Percentiles rank a stretch among this genome's conserved stretches.
phyloP scores from a whole-genome alignment of 805 yeast species.

The Metschnikowia picachoensis region DNA sequence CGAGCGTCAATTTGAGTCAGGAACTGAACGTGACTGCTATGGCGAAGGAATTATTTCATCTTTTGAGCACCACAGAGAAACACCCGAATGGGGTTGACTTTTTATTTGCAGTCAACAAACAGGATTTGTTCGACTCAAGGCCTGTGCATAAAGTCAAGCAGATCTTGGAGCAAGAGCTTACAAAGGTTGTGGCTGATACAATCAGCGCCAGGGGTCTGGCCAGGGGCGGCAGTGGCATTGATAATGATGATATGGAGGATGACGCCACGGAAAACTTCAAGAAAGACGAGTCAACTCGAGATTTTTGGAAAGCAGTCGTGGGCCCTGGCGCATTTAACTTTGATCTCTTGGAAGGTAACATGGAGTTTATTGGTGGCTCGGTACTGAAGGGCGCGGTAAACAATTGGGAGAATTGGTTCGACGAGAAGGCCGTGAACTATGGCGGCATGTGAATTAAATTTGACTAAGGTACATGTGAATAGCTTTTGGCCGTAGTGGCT shows the following conservation, averaged over 20 bases:
- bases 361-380: slow-evolving; percentile 72
- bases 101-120: slow-evolving; percentile 78
- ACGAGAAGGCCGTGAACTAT: slow-evolving; percentile 62
- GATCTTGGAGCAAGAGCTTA: slow-evolving; percentile 61
- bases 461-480: not conserved
- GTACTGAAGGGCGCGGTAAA: slow-evolving; percentile 52
- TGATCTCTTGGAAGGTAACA: slow-evolving; percentile 65
- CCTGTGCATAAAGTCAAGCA: slow-evolving; percentile 60
- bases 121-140: slow-evolving; percentile 79
- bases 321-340: slow-evolving; percentile 50
- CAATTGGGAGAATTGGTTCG: slow-evolving; percentile 76
- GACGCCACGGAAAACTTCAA: slow-evolving; percentile 25
- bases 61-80: slow-evolving; percentile 61
- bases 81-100: slow-evolving; percentile 68
- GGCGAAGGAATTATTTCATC: slow-evolving; percentile 54
- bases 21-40: slow-evolving; percentile 34
- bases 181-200: slow-evolving; percentile 47
- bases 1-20: slow-evolving; percentile 49
- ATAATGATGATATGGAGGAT: slow-evolving; percentile 34
- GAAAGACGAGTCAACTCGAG: slow-evolving; percentile 39
- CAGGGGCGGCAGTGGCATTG: slow-evolving; percentile 33
- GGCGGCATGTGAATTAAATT: slow-evolving; percentile 13
- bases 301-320: slow-evolving; percentile 42
- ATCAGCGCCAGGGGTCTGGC: slow-evolving; percentile 23
- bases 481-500: not conserved